Evolutionary conservation across 2,329 filamentous ascomycete species (phyloP), one percentile per base, ranked within the genome.

Genomic region (Cryphonectria carpinicola): DNA sequence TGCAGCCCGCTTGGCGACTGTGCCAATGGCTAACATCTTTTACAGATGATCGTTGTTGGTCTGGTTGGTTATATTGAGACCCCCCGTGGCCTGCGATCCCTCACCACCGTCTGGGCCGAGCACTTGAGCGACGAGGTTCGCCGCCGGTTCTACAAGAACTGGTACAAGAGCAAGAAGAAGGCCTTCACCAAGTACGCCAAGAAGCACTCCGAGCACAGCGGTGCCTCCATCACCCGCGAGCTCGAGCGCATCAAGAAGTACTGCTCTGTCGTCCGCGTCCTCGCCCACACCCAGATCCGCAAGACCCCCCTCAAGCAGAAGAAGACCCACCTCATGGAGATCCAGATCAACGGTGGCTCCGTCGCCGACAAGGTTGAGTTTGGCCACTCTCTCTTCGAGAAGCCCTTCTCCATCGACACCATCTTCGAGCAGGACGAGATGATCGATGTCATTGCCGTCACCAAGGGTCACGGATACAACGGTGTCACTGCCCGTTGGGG

Each of bases 121-220:
- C 96, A 99, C 86, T 86, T 99, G 86, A 93, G 93, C 87, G 96
- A 99, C 86, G 96, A 98, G 88, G 84, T 99, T 86, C 97, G 97
- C 92, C 93, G 96, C 82, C 93, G 96, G 84, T 99, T 99, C 94
- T 99, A 99, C 93, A 98, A 98, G 94, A 99, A 99, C 93, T 99
- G 96, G 96, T 99, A 99, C 93, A 97, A 97, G 93, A 94, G 91
- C 90, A 99, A 99, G 95, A 98, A 98, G 94, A 99, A 99, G 95
- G 96, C 96, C 75, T 99, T 99, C 90, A 99, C 96, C 90, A 98
- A 97, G 90, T 99, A 99, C 88, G 94, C 96, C 89, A 99, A 98
- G 94, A 95, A 97, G 92, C 94, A 98, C 92, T 94, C 95, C 76
- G 95, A 98, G 89, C 92, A 87, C 88, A 93, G 85, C 86, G 95